Percentiles rank a stretch among this genome's conserved stretches.
Evolutionary conservation across 148 eudicot species (phyloP).

Genomic region (Rhododendron henanense): DNA sequence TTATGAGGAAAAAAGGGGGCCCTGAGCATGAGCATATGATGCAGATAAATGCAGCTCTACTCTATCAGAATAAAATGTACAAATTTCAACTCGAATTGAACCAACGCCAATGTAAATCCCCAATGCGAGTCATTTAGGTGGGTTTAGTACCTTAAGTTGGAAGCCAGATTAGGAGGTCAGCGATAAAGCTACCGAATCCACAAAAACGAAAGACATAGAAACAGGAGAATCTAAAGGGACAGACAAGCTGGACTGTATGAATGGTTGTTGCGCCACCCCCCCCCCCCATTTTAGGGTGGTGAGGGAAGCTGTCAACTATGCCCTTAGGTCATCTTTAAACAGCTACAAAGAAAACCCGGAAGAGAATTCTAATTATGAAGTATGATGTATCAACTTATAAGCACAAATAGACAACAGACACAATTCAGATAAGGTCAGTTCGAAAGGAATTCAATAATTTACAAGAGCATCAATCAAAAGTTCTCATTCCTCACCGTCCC

Average conservation of each 20-base stretch:
- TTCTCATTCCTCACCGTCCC: slow-evolving; percentile 42
- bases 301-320: background rate
- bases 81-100: background rate
- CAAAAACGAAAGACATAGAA: background rate
- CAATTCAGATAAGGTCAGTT: background rate
- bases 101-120: background rate
- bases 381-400: background rate
- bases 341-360: background rate
- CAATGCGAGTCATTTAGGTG: background rate
- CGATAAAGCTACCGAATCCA: background rate
- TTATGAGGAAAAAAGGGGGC: background rate
- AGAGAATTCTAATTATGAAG: background rate
- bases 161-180: background rate
- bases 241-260: background rate
- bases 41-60: background rate
- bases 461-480: background rate
- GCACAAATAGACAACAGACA: background rate
- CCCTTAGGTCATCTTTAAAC: background rate
- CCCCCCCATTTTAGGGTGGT: background rate
- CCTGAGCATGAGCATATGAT: background rate
- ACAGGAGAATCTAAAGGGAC: background rate
- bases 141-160: background rate
- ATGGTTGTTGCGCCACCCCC: background rate
- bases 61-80: background rate
- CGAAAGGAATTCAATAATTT: background rate